phyloP scores from a whole-genome alignment of 495 filamentous ascomycete species.

The Penicillium nucicola region DNA sequence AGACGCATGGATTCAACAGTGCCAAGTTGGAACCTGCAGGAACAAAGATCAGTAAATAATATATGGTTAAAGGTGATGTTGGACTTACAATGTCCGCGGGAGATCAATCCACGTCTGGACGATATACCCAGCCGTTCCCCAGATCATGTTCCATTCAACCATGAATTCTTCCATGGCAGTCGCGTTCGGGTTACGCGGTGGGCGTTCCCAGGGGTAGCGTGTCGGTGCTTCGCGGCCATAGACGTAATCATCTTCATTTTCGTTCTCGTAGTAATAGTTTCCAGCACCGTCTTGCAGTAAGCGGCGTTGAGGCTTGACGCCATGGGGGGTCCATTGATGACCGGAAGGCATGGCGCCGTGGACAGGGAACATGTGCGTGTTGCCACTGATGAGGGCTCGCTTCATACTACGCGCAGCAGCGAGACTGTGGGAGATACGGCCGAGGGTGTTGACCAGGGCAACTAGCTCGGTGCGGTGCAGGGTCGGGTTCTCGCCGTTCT shows the following conservation, averaged over 20 bases:
- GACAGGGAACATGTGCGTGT: slow-evolving; percentile 34
- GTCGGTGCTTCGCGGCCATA: slow-evolving; percentile 27
- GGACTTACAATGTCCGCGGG: slow-evolving; percentile 69
- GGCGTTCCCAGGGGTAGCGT: slow-evolving; percentile 38
- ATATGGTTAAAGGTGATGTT: background rate
- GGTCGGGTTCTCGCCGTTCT: slow-evolving; percentile 67
- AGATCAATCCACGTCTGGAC: slow-evolving; percentile 65
- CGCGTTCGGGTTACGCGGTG: slow-evolving; percentile 24
- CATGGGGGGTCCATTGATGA: slow-evolving; percentile 11
- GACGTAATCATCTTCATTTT: slow-evolving; percentile 34
- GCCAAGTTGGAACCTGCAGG: slow-evolving; percentile 55
- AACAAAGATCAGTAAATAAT: background rate
- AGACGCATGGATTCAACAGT: slow-evolving; percentile 58
- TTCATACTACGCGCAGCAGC: slow-evolving; percentile 73
- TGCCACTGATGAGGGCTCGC: slow-evolving; percentile 46
- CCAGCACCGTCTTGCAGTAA: slow-evolving; percentile 35
- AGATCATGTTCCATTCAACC: slow-evolving; percentile 61
- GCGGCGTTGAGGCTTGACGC: slow-evolving; percentile 15
- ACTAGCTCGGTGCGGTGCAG: slow-evolving; percentile 89
- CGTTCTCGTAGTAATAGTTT: slow-evolving; percentile 43
- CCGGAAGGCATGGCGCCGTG: slow-evolving; percentile 20
- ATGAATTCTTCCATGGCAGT: slow-evolving; percentile 56
- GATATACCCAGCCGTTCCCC: slow-evolving; percentile 60
- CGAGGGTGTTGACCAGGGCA: slow-evolving; percentile 89
- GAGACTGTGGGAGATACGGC: slow-evolving; percentile 76